Evolutionary conservation across 306 rosid species (phyloP).

Genomic region (Castanea mollissima): DNA sequence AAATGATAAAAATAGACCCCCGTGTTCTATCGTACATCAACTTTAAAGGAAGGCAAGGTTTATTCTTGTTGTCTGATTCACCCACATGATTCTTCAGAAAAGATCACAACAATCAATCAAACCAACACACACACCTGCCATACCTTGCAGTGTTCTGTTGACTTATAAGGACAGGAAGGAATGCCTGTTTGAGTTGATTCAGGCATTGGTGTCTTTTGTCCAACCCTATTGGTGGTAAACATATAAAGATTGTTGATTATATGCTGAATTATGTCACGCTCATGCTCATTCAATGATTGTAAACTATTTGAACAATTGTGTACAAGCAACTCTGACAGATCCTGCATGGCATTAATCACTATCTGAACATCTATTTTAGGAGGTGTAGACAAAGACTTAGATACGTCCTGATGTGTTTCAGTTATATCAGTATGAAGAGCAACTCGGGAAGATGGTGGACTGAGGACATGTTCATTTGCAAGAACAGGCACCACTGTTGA

Average conservation of each 20-base stretch:
- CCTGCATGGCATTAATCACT: slow-evolving; percentile 44
- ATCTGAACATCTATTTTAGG: slow-evolving; percentile 38
- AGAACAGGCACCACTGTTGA: slow-evolving; percentile 24
- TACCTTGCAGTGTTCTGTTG: slow-evolving; percentile 49
- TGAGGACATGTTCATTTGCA: slow-evolving; percentile 12
- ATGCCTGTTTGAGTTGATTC: slow-evolving; percentile 31
- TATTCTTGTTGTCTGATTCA: slow-evolving; percentile 3
- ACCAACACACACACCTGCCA: slow-evolving; percentile 20
- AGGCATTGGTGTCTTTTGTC: slow-evolving; percentile 28
- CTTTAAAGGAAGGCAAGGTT: neutral
- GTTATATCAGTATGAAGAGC: slow-evolving; percentile 25
- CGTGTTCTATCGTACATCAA: too few relatives aligned
- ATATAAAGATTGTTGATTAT: slow-evolving; percentile 48
- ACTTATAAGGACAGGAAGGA: slow-evolving; percentile 23
- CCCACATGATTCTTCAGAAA: neutral
- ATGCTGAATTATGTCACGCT: slow-evolving; percentile 32
- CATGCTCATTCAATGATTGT: slow-evolving; percentile 34
- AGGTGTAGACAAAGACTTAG: slow-evolving; percentile 41
- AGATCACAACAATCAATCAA: neutral
- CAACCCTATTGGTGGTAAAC: slow-evolving; percentile 28
- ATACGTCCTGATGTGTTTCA: slow-evolving; percentile 33
- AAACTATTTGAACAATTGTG: slow-evolving; percentile 32
- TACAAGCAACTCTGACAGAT: slow-evolving; percentile 57
- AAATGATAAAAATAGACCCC: too few relatives aligned
- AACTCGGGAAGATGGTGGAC: slow-evolving; percentile 31